Percentiles rank a stretch among this genome's conserved stretches.
Evolutionary conservation across 805 yeast genomes (phyloP).

Genomic region (Teunomyces kruisii): DNA sequence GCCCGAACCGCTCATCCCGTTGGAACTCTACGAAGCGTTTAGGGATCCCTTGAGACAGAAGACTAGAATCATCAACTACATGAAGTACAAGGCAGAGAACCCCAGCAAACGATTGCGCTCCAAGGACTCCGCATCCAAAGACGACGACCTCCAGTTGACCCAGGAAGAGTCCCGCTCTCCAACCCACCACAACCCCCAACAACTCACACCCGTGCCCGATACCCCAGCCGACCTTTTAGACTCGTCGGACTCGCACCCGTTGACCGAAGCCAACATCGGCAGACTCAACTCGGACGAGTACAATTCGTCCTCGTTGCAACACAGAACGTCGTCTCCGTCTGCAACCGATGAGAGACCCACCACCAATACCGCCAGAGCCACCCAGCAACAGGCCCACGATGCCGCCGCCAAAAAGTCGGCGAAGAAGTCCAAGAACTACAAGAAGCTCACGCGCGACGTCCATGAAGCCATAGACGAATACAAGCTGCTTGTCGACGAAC

Average conservation of each 20-base stretch:
- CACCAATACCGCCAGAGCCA: too few relatives aligned
- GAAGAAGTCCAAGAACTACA: constrained; percentile 49
- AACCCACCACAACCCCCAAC: background rate
- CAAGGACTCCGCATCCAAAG: background rate
- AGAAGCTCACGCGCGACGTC: constrained; percentile 61
- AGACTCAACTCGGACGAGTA: constrained; percentile 18
- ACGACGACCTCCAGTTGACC: background rate
- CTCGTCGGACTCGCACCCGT: constrained; percentile 19
- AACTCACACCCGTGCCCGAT: constrained; percentile 9
- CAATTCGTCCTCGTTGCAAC: background rate
- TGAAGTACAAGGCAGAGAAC: constrained; percentile 56
- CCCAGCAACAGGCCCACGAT: constrained; percentile 9
- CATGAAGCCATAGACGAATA: constrained; percentile 70
- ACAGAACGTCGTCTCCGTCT: constrained; percentile 6
- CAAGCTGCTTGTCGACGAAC: constrained; percentile 60
- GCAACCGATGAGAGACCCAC: constrained; percentile 7
- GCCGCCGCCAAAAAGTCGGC: constrained; percentile 17
- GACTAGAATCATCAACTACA: constrained; percentile 63
- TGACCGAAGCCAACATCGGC: constrained; percentile 34
- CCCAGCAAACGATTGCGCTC: constrained; percentile 18
- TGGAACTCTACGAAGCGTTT: constrained; percentile 70
- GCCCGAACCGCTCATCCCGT: constrained; percentile 90
- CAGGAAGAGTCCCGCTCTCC: background rate
- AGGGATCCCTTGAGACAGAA: constrained; percentile 69
- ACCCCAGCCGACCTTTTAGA: constrained; percentile 11